phyloP scores from a whole-genome alignment of 2,329 filamentous ascomycete species.

The Nigrospora sphaerica region DNA sequence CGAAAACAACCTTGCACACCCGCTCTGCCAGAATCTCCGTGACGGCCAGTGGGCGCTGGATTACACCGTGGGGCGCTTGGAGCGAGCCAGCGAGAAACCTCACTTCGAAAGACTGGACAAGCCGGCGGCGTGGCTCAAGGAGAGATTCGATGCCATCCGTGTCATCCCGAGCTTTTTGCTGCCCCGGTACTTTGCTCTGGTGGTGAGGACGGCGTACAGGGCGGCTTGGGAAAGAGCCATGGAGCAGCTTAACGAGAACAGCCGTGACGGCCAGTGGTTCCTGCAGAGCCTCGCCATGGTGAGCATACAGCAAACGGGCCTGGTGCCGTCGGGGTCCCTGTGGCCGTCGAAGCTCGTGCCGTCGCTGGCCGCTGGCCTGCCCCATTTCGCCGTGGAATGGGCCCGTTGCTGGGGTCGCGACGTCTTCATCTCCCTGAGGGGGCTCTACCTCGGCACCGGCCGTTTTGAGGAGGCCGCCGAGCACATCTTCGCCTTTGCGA shows the following conservation, averaged over 20 bases:
- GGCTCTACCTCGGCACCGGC: conserved; percentile 84
- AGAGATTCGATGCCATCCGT: conserved; percentile 80
- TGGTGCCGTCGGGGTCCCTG: conserved; percentile 82
- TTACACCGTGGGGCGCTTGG: conserved; percentile 73
- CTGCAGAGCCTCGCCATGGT: conserved; percentile 84
- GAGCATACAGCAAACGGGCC: conserved; percentile 83
- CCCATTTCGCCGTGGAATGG: conserved; percentile 92
- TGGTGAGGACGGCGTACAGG: conserved; percentile 80
- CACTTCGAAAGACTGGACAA: conserved; percentile 56
- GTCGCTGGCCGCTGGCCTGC: conserved; percentile 83
- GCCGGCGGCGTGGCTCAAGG: conserved; percentile 70
- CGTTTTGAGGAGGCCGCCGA: conserved; percentile 84
- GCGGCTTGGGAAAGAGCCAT: conserved; percentile 75
- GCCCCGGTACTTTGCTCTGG: conserved; percentile 86
- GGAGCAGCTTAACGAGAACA: conserved; percentile 69
- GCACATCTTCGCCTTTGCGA: conserved; percentile 91
- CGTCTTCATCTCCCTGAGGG: conserved; percentile 91
- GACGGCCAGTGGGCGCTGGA: conserved; percentile 90
- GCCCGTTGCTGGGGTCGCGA: conserved; percentile 96
- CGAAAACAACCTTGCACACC: conserved; percentile 87
- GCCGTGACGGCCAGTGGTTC: conserved; percentile 80
- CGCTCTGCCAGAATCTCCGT: conserved; percentile 86
- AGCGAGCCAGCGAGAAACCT: conserved; percentile 59
- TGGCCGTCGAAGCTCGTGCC: conserved; percentile 82
- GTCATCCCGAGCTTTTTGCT: conserved; percentile 81